Evolutionary conservation across 768 basidiomycete genomes (phyloP).

Genomic region (Amanita brunnescens): DNA sequence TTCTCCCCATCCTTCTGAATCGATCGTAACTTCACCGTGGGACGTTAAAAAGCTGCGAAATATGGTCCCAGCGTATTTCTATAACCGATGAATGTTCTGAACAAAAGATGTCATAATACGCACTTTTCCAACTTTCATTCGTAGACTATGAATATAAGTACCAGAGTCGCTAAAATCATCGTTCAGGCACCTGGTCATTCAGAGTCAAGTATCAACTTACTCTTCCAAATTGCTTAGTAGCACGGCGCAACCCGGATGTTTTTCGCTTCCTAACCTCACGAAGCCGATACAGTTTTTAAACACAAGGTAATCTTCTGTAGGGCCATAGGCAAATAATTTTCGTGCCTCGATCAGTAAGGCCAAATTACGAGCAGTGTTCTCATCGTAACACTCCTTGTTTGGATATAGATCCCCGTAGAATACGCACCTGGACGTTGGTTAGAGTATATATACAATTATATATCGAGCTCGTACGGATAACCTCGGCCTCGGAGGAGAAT

Average conservation of each 20-base stretch:
- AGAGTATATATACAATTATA: background rate
- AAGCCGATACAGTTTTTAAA: constrained; percentile 67
- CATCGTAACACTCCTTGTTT: constrained; percentile 58
- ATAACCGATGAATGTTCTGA: background rate
- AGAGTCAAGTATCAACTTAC: constrained; percentile 17
- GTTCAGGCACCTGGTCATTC: background rate
- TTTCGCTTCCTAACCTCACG: constrained; percentile 51
- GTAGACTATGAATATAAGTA: constrained; percentile 33
- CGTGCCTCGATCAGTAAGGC: constrained; percentile 50
- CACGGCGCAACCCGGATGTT: constrained; percentile 58
- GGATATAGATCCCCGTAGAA: constrained; percentile 82
- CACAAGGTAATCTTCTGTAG: constrained; percentile 49
- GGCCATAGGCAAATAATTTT: constrained; percentile 59
- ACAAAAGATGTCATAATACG: constrained; percentile 18
- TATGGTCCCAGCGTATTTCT: constrained; percentile 28
- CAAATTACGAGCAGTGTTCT: constrained; percentile 41
- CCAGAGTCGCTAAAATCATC: constrained; percentile 14
- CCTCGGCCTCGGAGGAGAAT: constrained; percentile 65
- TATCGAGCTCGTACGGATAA: constrained; percentile 44
- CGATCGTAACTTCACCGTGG: constrained; percentile 35
- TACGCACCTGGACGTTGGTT: constrained; percentile 49
- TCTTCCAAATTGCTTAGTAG: constrained; percentile 54
- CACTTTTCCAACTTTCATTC: constrained; percentile 62
- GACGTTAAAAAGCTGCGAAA: constrained; percentile 44
- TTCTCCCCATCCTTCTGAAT: constrained; percentile 51